Evolutionary conservation across 805 yeast genomes (phyloP), one percentile per base, ranked within the genome.

Genomic region (Cyberlindnera mycetangii): DNA sequence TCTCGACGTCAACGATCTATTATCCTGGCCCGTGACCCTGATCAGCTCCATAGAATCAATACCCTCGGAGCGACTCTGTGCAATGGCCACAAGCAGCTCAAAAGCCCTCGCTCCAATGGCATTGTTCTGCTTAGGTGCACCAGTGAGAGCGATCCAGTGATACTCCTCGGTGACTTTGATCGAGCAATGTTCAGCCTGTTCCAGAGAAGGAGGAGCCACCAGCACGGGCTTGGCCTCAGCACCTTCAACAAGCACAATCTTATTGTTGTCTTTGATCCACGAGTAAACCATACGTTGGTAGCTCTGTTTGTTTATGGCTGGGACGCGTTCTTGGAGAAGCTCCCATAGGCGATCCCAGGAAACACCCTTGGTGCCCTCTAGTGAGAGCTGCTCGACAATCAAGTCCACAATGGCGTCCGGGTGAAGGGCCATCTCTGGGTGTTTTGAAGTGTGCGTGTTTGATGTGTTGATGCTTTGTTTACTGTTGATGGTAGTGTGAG

Each of bases 1-100:
- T 52, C 93, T 70, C 1, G 79, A 69, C 0, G 89, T 80, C 32
- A 83, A 67, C 46, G 89, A 82, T 50, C 92, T 71, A 15, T 82
- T 76, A 54, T 85, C 93, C 61, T 85, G 93, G 8, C 76, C 76
- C 0, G 89, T 76, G 16, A 65, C 68, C 32, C 67, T 65, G 2
- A 81, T 75, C 46, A 85, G 66, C 20, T 77, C 79, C 24, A 78
- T 65, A 0, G 90, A 76, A 39, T 76, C 70, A 14, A 84, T 76
- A 9, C 93, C 93, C 1, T 61, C 54, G 0, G 69, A 64, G 19
- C 79, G 79, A 24, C 75, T 59, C 47, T 71, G 74, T 0, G 89
- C 85, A 42, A 85, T 81, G 39, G 76, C 81, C 40, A 78, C 66
- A 17, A 85, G 59, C 32, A 85, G 56, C 17, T 75, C 75, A 54